Base-by-base conservation (phyloP, 306 rosid genomes). In the Acacia crassicarpa region DNA sequence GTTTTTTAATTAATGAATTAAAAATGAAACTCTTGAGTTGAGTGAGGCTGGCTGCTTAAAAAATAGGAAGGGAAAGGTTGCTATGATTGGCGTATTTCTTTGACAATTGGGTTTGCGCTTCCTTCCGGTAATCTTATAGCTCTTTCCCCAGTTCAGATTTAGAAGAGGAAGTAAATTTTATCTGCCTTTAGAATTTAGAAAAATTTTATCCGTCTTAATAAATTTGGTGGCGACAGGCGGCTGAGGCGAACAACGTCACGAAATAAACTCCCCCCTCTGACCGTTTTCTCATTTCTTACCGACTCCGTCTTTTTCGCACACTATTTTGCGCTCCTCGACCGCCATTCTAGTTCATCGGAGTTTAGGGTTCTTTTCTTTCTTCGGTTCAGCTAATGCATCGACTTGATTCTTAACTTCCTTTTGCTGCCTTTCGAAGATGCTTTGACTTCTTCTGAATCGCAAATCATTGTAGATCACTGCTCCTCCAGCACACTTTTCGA, bases 311-410 rank as follows among this genome's bases (percentile, higher is more conserved):
- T 51, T 76, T 35, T 14, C 32, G 44, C 19, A 58, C 53, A 32
- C 20, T 2, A 32, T 0, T 30, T 53, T 20, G 48, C 16, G 4
- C 67, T 54, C 6, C 8, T 27, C 83, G 41, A 75, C 66, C 44
- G 27, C 53, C 15, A 17, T 13, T 71, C 13, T 46, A 40, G 38
- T 68, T 85, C 62, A 75, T 70, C 70, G 62, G 41, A 70, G 45
- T 68, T 79, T 62, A 9, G 67, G 27, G 74, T 72, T 59, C 19
- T 54, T 25, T 65, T 67, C 30, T 63, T 25, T 68, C 75, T 53
- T 59, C 35, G 3, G 10, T 58, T 1, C 25, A 62, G 11, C 61
- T 61, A 80, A 75, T 33, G 66, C 11, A 72, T 30, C 30, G 25
- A 2, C 49, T 62, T 65, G 65, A 49, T 22, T 32, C 48, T 16